Evolutionary conservation across 2,329 filamentous ascomycete genomes (phyloP), one percentile per base, ranked within the genome.

Genomic region (Colletotrichum noveboracense): DNA sequence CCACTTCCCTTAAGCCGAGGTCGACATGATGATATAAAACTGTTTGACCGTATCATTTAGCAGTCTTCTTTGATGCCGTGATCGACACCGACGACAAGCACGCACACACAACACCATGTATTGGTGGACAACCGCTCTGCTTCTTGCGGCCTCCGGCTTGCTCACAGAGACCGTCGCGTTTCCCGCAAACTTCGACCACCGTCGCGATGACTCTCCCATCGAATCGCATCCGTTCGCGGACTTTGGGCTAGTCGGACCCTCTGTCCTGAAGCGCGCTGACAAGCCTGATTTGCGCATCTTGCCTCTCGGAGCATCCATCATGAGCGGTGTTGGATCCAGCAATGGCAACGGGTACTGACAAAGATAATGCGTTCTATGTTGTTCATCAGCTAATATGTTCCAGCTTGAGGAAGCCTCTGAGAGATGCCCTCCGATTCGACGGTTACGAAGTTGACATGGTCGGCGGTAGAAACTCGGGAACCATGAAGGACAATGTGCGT

Each of bases 401-500:
- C 43, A 52, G 43, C 18, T 52, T 52, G n/a, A 52, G 70, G 18
- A 71, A 75, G 55, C 58, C 64, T 16, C 26, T 58, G 24, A 58
- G 55, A 58, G 55, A 82, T 26, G 69, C 77, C 3, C 69, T 81
- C 2, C 64, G 80, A 5, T 77, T 62, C 30, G 69, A 76, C n/a
- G 78, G 78, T 6, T 81, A 76, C 77, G 69, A 78, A 3, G 80
- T 81, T 67, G 78, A 81, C 48, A 81, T 81, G 79, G 80, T 81
- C 26, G 80, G 80, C n/a, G 78, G 60, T 61, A 71, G 71, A 60
- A 55, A 36, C 10, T 64, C 75, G 38, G 80, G 80, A 5, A 62
- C 55, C 26, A 52, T 52, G 43, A 52, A 52, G n/a, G 43, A 52
- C 1, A 21, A 52, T 21, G 43, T 52, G 2, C 6, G 43, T 13